Evolutionary conservation across 345 rosid genomes (phyloP), one percentile per base, ranked within the genome.

Genomic region (Triadica sebifera): DNA sequence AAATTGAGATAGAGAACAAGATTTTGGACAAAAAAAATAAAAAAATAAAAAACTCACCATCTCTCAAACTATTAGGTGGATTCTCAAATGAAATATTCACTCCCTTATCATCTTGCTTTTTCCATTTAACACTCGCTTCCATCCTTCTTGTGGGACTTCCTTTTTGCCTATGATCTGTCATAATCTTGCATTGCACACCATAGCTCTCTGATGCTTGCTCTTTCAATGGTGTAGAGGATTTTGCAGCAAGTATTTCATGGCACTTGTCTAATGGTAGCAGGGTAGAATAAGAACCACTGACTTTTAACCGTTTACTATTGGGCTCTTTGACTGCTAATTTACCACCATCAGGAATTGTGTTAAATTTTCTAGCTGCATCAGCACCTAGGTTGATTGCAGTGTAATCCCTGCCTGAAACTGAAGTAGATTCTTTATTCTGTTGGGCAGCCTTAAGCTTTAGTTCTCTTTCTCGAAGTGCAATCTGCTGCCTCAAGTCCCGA

Each of bases 401-500:
- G 74, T 57, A 19, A 25, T 78, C 75, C 67, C 51, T 79, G 47
- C 56, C 57, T n/a, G 87, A 61, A 71, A 76, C 81, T 53, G 77
- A 74, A 77, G 69, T 74, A 37, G 75, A 73, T 70, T 87, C 94
- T 83, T 84, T 91, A 65, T 76, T 88, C 70, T 86, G 91, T 81
- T 80, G 89, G 49, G 85, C 79, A 49, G 87, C 84, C 87, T 85
- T 95, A 66, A 87, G 87, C 87, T 86, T 95, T 85, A 87, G 84
- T 79, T 91, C 91, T 73, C 75, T 87, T 85, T 95, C 99, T 62
- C 96, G 89, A 66, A 81, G 85, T 19, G 96, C 97, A 87, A 95
- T 95, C 91, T 90, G 93, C 89, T 89, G 96, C 85, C 90, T 87
- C 82, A 95, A 85, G 72, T 93, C 98, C 82, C 51, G 86, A 73